phyloP scores from a whole-genome alignment of 2,329 filamentous ascomycete genomes.

The Apiospora malaysiana region DNA sequence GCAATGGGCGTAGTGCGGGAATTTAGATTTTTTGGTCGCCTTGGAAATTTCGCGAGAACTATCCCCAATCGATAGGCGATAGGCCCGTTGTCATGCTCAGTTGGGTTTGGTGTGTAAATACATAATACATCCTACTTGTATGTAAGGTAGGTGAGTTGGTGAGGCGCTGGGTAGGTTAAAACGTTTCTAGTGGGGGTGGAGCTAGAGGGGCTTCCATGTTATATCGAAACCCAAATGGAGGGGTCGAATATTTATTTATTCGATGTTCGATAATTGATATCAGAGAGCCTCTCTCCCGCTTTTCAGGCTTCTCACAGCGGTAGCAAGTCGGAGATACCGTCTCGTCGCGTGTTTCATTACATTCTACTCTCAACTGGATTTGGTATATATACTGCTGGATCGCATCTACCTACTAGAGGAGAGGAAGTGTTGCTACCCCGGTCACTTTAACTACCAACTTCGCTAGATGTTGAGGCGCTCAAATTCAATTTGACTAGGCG shows the following conservation, averaged over 20 bases:
- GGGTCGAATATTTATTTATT: neutral
- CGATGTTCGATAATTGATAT: too few relatives aligned
- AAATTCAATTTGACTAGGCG: neutral
- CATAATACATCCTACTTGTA: too few relatives aligned
- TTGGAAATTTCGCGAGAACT: neutral
- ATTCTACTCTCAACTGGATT: neutral
- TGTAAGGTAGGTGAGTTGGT: neutral
- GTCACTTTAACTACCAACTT: neutral
- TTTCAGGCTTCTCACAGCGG: neutral
- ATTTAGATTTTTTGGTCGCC: neutral
- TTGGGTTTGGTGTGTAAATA: slow-evolving; percentile 1
- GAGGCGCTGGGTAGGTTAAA: neutral
- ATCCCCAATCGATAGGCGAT: slow-evolving; percentile 14
- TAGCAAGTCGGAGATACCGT: neutral
- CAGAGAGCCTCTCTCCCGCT: neutral
- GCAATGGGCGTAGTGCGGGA: neutral
- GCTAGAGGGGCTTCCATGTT: neutral
- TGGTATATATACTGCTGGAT: neutral
- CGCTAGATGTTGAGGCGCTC: neutral
- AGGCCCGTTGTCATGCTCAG: neutral
- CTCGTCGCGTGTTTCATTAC: neutral
- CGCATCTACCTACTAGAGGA: neutral
- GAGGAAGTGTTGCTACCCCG: neutral
- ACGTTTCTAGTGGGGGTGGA: slow-evolving; percentile 15
- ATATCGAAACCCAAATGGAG: slow-evolving; percentile 7